Percentiles rank a stretch among this genome's conserved stretches.
Evolutionary conservation across 1,284 basidiomycete species (phyloP).

Genomic region (Malassezia equina): DNA sequence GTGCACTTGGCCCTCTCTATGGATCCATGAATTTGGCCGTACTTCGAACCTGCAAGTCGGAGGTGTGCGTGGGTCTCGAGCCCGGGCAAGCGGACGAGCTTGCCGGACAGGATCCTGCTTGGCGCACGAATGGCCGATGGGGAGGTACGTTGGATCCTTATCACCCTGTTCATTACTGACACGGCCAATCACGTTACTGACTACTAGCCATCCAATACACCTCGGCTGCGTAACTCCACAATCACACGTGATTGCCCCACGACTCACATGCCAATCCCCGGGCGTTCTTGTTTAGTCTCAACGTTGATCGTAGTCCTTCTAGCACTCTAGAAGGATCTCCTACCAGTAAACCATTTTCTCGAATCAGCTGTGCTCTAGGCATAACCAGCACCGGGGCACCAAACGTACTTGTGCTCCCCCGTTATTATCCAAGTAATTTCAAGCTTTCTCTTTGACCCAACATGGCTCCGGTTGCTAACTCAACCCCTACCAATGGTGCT

Average conservation of each 20-base stretch:
- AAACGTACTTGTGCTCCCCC: slow-evolving; percentile 41
- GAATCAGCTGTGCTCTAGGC: slow-evolving; percentile 44
- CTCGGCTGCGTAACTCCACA: neutral
- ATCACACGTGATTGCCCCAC: neutral
- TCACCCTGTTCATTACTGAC: neutral
- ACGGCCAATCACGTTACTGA: slow-evolving; percentile 35
- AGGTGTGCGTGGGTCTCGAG: slow-evolving; percentile 50
- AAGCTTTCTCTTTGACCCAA: slow-evolving; percentile 1
- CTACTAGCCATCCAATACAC: slow-evolving; percentile 17
- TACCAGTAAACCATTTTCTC: slow-evolving; percentile 34
- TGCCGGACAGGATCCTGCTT: slow-evolving; percentile 27
- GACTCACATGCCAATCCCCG: neutral
- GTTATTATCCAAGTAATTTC: slow-evolving; percentile 31
- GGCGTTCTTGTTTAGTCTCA: neutral
- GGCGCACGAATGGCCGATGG: slow-evolving; percentile 40
- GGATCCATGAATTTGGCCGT: slow-evolving; percentile 72
- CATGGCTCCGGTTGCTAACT: slow-evolving; percentile 40
- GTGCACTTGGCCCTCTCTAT: slow-evolving; percentile 62
- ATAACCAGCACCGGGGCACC: slow-evolving; percentile 41
- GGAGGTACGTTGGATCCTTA: slow-evolving; percentile 17
- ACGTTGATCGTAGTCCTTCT: slow-evolving; percentile 4
- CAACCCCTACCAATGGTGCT: neutral
- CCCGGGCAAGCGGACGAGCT: slow-evolving; percentile 27
- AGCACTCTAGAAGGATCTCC: slow-evolving; percentile 5
- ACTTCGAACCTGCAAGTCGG: slow-evolving; percentile 87